Base-by-base conservation (phyloP, 164 flowering plant genomes). In the Magnolia officinalis region DNA sequence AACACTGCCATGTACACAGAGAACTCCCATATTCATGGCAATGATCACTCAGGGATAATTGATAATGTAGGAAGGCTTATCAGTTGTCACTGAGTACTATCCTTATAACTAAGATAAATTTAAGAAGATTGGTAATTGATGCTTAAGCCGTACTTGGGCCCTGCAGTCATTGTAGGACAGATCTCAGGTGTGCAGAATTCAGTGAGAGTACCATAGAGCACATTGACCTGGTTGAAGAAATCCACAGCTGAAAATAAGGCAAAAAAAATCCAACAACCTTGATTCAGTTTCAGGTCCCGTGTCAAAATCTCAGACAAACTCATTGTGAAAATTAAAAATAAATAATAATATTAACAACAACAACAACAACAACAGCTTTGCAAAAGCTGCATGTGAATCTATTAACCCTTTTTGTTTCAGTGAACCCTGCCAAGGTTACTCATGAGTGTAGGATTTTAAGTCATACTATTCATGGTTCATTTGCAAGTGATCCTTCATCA, bases 211-310 rank as follows among this genome's bases (percentile, higher is more conserved):
- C 99, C 99, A 89, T 89, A 96, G 64, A 96, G 97, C 82, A 96
- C 89, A 87, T 96, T 96, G 86, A 94, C 98, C 88, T 96, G 99
- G 86, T 96, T 96, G 95, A 96, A 96, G 94, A 96, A 96, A 85
- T 96, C 99, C 66, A 96, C 99, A 77, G 99, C 99, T 96, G 94
- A 76, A 89, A 86, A 82, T 26, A 29, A 19, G 61, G 18, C 8
- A 55, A 55, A 16, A 84, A 23, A 82, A 76, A 74, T 9, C 20
- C 78, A 77, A 81, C 72, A 80, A 77, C 50, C 70, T 37, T 67
- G 69, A 59, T 80, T 85, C 77, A 81, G 85, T 69, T 70, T 37
- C 63, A 55, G 51, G 24, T 69, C 2, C 69, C 0, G 19, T 13
- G 63, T 71, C 29, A 76, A 70, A 52, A 71, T 64, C 65, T 45